These are phyloP conservation scores for Aspergillus nidulans DNA, from an alignment of 495 filamentous ascomycete genomes.

Conservation along the genomic window DNA sequence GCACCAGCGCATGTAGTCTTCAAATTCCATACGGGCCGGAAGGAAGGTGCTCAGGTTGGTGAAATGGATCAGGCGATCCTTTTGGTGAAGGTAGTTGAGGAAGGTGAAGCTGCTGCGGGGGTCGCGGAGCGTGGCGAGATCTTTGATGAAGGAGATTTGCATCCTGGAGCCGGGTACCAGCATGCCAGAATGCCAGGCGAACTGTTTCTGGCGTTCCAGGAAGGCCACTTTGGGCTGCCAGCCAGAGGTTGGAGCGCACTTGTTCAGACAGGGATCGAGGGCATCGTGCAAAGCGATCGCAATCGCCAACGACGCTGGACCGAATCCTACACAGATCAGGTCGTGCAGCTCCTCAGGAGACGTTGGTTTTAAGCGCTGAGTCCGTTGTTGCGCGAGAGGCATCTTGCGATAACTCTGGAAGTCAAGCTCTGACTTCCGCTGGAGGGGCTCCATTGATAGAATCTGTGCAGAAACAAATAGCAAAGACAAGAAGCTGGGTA, in stretches of 20 bases:
- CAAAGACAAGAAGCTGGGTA: not conserved
- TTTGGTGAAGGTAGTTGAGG: slow-evolving; percentile 81
- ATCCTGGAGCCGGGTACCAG: slow-evolving; percentile 87
- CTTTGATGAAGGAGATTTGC: slow-evolving; percentile 98
- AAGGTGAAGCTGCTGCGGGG: slow-evolving; percentile 92
- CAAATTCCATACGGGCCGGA: slow-evolving; percentile 82
- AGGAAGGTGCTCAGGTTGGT: slow-evolving; percentile 87
- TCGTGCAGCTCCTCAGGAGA: slow-evolving; percentile 64
- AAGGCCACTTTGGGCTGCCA: slow-evolving; percentile 68
- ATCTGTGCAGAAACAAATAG: not conserved
- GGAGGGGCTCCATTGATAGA: slow-evolving; percentile 20
- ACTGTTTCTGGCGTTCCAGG: slow-evolving; percentile 76
- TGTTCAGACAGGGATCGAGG: slow-evolving; percentile 35
- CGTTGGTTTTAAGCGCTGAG: slow-evolving; percentile 23
- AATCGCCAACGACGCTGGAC: slow-evolving; percentile 88
- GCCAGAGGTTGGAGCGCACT: slow-evolving; percentile 20
- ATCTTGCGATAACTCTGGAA: slow-evolving; percentile 21
- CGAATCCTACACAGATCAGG: slow-evolving; percentile 87
- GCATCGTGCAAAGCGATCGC: slow-evolving; percentile 83
- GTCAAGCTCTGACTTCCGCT: slow-evolving; percentile 22
- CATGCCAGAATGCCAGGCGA: slow-evolving; percentile 95
- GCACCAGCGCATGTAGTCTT: slow-evolving; percentile 95
- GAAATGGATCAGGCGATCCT: slow-evolving; percentile 78
- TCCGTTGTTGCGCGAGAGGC: slow-evolving; percentile 17
- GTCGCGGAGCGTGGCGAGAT: slow-evolving; percentile 82